A percentile compares a stretch with the other conserved stretches of the same genome.
Conservation (phyloP, 345 rosid species). For the Brassica napus region DNA sequence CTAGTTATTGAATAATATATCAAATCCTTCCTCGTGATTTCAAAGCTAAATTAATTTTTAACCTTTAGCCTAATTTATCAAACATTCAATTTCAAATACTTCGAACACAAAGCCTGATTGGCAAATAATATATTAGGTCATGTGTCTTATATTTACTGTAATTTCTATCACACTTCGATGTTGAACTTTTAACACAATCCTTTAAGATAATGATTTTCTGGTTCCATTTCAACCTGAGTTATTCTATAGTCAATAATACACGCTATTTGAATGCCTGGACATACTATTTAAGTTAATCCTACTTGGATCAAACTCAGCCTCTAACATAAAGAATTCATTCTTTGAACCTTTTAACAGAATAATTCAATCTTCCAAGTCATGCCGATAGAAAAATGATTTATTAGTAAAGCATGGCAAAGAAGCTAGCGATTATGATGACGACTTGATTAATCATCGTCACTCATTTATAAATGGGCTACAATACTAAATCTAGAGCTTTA, state of each 20-base stretch:
- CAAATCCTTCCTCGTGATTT: background rate
- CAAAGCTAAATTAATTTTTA: background rate
- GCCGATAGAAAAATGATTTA: background rate
- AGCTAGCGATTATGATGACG: slow-evolving; percentile 32
- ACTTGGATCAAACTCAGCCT: background rate
- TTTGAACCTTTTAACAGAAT: background rate
- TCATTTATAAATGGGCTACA: background rate
- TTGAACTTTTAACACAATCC: background rate
- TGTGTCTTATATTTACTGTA: background rate
- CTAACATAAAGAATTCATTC: background rate
- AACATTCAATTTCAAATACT: background rate
- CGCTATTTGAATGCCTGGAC: background rate
- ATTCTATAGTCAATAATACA: background rate
- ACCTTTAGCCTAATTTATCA: background rate
- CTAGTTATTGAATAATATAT: background rate
- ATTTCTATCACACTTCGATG: background rate
- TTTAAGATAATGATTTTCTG: background rate
- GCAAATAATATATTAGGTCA: background rate
- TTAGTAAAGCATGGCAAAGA: background rate
- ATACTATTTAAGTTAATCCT: background rate
- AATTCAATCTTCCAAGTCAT: background rate
- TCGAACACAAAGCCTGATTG: background rate
- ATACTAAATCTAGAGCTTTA: background rate
- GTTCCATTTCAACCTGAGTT: background rate
- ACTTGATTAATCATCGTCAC: slow-evolving; percentile 16